phyloP scores from a whole-genome alignment of 495 filamentous ascomycete genomes.

The Penicillium nucicola region DNA sequence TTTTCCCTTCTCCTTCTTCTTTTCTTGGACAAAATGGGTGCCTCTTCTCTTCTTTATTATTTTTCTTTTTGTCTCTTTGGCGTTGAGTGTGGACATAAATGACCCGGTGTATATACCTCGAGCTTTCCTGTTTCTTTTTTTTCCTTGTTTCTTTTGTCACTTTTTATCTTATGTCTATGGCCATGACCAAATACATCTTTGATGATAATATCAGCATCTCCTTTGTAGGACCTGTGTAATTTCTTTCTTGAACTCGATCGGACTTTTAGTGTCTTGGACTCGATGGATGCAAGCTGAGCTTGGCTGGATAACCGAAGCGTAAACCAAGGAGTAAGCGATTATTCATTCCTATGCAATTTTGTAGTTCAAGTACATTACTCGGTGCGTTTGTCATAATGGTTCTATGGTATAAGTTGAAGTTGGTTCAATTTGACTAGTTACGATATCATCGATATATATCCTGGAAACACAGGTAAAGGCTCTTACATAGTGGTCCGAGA shows the following conservation, averaged over 20 bases:
- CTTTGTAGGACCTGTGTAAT: not conserved
- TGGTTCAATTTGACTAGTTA: no score
- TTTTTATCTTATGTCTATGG: conserved; percentile 12
- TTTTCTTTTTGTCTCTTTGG: conserved; percentile 10
- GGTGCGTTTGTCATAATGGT: no score
- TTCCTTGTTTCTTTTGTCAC: conserved; percentile 16
- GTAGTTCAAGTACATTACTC: no score
- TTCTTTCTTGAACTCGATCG: not conserved
- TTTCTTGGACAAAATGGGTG: conserved; percentile 17
- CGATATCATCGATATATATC: no score
- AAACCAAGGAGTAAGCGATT: no score
- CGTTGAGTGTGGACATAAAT: conserved; percentile 21
- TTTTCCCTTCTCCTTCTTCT: conserved; percentile 11
- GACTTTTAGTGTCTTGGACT: no score
- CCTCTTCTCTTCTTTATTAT: conserved; percentile 6
- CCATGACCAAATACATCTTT: conserved; percentile 8
- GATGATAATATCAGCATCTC: not conserved
- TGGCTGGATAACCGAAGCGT: no score
- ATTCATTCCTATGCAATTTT: no score
- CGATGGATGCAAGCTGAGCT: no score
- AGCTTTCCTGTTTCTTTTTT: conserved; percentile 1
- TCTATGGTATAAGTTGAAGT: no score
- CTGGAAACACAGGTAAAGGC: no score
- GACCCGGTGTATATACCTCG: conserved; percentile 8
- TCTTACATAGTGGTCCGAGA: no score